Evolutionary conservation across 495 filamentous ascomycete species (phyloP).

Genomic region (Xylaria longipes): DNA sequence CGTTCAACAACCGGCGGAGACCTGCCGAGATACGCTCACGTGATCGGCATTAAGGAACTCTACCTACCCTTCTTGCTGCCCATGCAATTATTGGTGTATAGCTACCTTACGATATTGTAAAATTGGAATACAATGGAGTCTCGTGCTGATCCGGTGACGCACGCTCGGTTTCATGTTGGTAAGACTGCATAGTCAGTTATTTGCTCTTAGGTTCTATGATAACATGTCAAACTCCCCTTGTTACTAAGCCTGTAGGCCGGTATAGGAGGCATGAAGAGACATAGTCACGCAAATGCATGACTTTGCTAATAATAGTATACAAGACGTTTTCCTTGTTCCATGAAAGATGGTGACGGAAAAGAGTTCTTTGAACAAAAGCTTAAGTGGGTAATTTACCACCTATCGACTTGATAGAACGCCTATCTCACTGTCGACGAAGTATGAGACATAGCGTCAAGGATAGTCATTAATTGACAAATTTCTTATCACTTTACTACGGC

Average conservation of each 20-base stretch:
- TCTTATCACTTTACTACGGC: neutral
- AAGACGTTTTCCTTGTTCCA: neutral
- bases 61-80: neutral
- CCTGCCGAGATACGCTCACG: slow-evolving; percentile 27
- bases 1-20: neutral
- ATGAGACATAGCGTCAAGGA: neutral
- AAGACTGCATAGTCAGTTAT: neutral
- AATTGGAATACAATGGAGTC: neutral
- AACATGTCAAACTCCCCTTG: neutral
- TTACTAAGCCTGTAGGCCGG: neutral
- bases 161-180: neutral
- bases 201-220: neutral
- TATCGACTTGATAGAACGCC: neutral
- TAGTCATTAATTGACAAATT: neutral
- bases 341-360: neutral
- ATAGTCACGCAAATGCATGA: neutral
- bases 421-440: neutral
- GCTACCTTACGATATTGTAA: neutral
- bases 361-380: too few species aligned
- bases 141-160: neutral
- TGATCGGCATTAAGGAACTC: slow-evolving; percentile 20
- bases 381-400: neutral
- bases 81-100: neutral
- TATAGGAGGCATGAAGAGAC: neutral
- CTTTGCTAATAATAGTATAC: too few species aligned